phyloP scores from a whole-genome alignment of 1,284 basidiomycete species.

The Sporisorium iseilematis-ciliati region DNA sequence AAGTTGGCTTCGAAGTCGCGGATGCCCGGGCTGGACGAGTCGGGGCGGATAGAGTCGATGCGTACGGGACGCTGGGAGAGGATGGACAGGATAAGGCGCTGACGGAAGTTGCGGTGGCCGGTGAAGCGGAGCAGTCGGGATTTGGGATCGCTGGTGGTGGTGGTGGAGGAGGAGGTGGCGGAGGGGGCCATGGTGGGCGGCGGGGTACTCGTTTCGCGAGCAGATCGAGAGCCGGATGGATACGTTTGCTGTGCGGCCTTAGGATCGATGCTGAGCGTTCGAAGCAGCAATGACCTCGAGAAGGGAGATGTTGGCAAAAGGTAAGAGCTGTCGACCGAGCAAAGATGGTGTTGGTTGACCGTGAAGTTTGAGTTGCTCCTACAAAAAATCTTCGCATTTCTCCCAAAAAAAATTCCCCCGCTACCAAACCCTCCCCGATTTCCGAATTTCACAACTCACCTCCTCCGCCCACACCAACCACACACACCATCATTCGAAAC shows the following conservation, averaged over 20 bases:
- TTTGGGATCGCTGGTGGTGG: slow-evolving; percentile 23
- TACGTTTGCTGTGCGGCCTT: too few relatives aligned
- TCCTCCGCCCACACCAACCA: too few relatives aligned
- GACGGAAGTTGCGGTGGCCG: slow-evolving; percentile 85
- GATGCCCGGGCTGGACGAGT: slow-evolving; percentile 93
- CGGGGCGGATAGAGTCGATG: slow-evolving; percentile 88
- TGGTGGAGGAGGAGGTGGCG: slow-evolving; percentile 15
- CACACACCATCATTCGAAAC: not conserved
- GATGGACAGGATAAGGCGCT: slow-evolving; percentile 86
- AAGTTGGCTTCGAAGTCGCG: slow-evolving; percentile 94
- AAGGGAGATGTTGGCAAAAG: slow-evolving; percentile 1
- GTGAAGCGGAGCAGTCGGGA: slow-evolving; percentile 74
- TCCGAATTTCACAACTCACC: not conserved
- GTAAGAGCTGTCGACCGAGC: not conserved
- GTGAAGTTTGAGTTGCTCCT: not conserved
- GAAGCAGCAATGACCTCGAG: not conserved
- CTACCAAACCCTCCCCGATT: not conserved
- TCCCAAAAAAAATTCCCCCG: not conserved
- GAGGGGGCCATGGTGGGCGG: slow-evolving; percentile 28
- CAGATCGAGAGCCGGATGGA: too few relatives aligned
- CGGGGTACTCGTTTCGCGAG: not conserved
- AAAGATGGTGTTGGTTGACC: not conserved
- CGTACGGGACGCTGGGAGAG: slow-evolving; percentile 87
- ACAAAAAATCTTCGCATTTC: slow-evolving; percentile 22
- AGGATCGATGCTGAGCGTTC: too few relatives aligned